These are phyloP conservation scores for Pyricularia pennisetigena DNA, from an alignment of 2,329 filamentous ascomycete genomes.

Conservation along the genomic window DNA sequence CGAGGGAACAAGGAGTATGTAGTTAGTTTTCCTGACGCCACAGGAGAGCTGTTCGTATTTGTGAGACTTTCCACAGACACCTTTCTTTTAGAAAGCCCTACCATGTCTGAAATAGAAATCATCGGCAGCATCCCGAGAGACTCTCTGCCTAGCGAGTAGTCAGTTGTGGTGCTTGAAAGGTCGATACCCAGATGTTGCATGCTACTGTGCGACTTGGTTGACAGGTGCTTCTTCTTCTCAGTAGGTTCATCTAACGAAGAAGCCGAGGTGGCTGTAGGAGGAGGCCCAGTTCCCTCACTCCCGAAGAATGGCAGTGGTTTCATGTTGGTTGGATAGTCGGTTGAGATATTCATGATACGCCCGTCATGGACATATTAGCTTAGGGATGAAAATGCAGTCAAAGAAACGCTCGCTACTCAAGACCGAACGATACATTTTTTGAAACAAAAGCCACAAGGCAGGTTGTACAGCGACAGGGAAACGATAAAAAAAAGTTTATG, in stretches of 20 bases:
- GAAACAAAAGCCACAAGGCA: background rate
- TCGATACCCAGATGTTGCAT: background rate
- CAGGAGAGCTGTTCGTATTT: background rate
- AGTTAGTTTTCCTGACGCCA: background rate
- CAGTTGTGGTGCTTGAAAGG: background rate
- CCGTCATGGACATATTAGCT: too few species aligned
- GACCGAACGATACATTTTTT: background rate
- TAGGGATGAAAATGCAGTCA: too few species aligned
- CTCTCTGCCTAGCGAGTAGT: background rate
- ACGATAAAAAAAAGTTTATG: background rate
- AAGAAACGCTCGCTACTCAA: background rate
- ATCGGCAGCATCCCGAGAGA: background rate
- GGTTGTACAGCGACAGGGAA: background rate
- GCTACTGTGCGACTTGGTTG: background rate
- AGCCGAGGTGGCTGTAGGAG: background rate
- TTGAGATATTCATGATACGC: background rate
- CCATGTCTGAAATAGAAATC: background rate
- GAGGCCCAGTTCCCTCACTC: background rate
- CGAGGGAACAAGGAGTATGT: background rate
- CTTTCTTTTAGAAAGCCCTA: background rate
- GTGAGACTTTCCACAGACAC: background rate
- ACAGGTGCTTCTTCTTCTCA: background rate
- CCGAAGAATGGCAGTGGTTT: background rate
- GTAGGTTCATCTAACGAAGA: background rate
- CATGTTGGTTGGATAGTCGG: background rate